phyloP scores from a whole-genome alignment of 2,329 filamentous ascomycete species.

The Talaromyces sp. region DNA sequence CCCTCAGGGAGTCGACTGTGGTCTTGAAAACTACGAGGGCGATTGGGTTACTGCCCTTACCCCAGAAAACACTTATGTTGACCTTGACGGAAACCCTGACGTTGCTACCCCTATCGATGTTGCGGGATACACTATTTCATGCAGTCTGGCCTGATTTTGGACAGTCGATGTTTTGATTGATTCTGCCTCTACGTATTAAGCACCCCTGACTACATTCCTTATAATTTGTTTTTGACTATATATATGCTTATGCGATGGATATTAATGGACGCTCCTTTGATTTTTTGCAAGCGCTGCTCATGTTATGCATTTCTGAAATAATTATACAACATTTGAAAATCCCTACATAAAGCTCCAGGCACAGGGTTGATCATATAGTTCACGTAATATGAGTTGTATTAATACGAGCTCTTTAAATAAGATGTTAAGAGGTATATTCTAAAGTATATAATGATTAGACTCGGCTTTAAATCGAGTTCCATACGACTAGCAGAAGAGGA shows the following conservation, averaged over 20 bases:
- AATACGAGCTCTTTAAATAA: no score
- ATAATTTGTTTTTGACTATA: neutral
- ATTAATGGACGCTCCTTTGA: neutral
- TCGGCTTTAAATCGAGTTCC: no score
- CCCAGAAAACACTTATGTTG: neutral
- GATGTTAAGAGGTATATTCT: no score
- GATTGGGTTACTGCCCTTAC: neutral
- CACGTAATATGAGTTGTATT: no score
- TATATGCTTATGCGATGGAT: neutral
- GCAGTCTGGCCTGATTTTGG: neutral
- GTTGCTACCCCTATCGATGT: slow-evolving; percentile 7
- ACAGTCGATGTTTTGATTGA: neutral
- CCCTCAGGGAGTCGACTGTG: slow-evolving; percentile 4
- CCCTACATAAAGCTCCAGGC: neutral
- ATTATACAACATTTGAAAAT: neutral
- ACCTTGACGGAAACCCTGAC: slow-evolving; percentile 5
- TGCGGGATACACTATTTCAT: neutral
- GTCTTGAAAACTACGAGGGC: neutral
- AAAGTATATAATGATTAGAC: no score
- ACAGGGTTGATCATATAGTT: no score
- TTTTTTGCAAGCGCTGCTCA: neutral
- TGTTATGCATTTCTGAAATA: neutral
- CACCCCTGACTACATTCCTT: neutral
- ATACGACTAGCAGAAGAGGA: neutral
- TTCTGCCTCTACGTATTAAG: neutral